Evolutionary conservation across 75 land plant species (phyloP), one percentile per base, ranked within the genome.

Genomic region (Picea sitchensis): DNA sequence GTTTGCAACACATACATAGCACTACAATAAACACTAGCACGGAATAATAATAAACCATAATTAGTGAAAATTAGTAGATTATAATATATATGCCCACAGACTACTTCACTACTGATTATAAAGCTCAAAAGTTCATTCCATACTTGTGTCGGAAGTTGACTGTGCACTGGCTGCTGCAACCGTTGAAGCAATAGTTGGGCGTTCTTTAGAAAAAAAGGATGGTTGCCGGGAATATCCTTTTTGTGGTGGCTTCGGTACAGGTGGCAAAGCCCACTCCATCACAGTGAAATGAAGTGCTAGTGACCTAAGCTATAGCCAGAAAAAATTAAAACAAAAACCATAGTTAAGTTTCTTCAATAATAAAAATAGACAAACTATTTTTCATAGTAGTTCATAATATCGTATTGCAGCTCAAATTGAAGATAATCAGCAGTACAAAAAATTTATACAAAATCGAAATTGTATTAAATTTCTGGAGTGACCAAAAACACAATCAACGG

Each of bases 261-360:
- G 89, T 75, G 99, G 99, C 77, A 97, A 88, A 8, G 99, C 96
- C 99, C 99, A 97, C 81, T 97, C 99, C 90, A 97, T 79, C 73
- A 97, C 98, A 31, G 99, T 95, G 67, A 97, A 97, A 72, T 98
- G 99, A 81, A 97, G 94, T 44, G 99, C 98, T 79, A 97, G 86
- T 69, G 99, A 97, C 80, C 99, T 90, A 78, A 97, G 90, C 99
- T 97, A 87, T 91, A 91, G 32, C 21, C 58, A 47, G 1, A 72
- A 81, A 80, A 67, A 23, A 81, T 14, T 51, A 71, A 80, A 67
- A 51, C 12, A 51, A 9, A 51, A 51, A 7, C 12, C 12, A 41
- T 71, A 44, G 36, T 44, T 44, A 44, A 71, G 3, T 44, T 51
- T 71, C 26, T n/a, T 51, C 56, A 51, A 51, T 51, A 51, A 9